Base-by-base conservation (phyloP, 2,329 filamentous ascomycete species). In the Ilyonectria robusta region DNA sequence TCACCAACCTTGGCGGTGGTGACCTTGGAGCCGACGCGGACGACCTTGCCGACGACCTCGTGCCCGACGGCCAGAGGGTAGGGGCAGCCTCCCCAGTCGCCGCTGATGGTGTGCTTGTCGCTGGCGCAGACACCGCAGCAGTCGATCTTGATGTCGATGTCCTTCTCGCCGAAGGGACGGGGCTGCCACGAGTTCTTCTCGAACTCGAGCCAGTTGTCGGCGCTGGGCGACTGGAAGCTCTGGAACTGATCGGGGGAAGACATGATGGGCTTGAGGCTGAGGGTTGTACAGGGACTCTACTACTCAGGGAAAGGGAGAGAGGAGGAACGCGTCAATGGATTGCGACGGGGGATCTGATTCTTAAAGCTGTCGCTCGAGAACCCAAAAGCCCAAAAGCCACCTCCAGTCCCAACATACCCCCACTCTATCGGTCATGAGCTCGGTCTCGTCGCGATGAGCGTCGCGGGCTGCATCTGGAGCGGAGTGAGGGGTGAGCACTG, bases 141-240 rank as follows among this genome's bases (percentile, higher is more conserved):
- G 72, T 94, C 91, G 76, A 97, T 92, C 85, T 95, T 92, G 82
- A 97, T 89, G 79, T 97, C 94, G 75, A 97, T 89, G 78, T 97
- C 94, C 81, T 93, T 88, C 79, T 95, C 93, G 71, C 92, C 93
- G 79, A 97, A 97, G 19, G 93, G 92, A 84, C 97, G 96, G 65
- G 95, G 90, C 74, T 91, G 88, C 84, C 94, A 94, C 84, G 95
- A 80, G 77, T 92, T 90, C 83, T 93, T 92, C 76, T 91, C 84
- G 76, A 91, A 90, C 66, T 90, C 84, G 70, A 87, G 81, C 85
- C 86, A 89, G 51, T 83, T 84, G 57, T 85, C 85, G 26, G 85
- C 80, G 61, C 83, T 83, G 64, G 86, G 80, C 75, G 89, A 86
- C 81, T 90, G 87, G 82, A 90, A 91, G 70, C 88, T 87, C 64